Conservation (phyloP, 768 basidiomycete genomes). For the Lentinula aciculospora region DNA sequence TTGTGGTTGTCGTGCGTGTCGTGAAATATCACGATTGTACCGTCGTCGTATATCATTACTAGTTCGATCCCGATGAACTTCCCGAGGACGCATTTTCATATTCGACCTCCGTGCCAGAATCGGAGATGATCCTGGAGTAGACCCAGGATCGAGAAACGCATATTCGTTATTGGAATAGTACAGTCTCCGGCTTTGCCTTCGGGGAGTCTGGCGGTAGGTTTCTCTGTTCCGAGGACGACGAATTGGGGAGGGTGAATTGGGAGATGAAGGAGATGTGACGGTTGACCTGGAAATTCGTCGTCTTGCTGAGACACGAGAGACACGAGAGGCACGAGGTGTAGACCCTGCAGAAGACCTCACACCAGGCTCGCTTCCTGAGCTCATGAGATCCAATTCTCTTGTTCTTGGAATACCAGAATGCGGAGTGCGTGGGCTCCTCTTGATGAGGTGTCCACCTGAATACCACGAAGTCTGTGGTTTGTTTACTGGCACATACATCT, state of each 20-base stretch:
- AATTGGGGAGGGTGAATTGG: not conserved
- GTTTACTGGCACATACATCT: constrained; percentile 2
- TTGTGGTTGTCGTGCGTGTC: not conserved
- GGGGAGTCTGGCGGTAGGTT: not conserved
- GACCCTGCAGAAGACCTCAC: not conserved
- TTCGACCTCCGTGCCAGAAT: not conserved
- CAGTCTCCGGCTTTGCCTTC: not conserved
- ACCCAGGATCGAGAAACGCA: not conserved
- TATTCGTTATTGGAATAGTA: constrained; percentile 1
- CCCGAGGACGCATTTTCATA: not conserved
- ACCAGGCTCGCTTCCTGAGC: not conserved
- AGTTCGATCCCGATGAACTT: not conserved
- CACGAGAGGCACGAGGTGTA: not conserved
- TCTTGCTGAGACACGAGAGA: not conserved
- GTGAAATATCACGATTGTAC: not conserved
- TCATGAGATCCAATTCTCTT: not conserved
- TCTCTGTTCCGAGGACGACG: not conserved
- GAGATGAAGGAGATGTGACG: not conserved
- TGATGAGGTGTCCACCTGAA: not conserved
- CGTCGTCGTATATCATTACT: not conserved
- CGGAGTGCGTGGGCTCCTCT: not conserved
- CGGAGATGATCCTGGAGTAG: not conserved
- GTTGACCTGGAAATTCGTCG: not conserved
- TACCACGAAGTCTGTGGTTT: constrained; percentile 3
- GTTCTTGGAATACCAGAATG: not conserved